Percentiles rank a stretch among this genome's conserved stretches.
phyloP scores from a whole-genome alignment of 805 yeast genomes.

The Schwanniomyces vanrijiae region DNA sequence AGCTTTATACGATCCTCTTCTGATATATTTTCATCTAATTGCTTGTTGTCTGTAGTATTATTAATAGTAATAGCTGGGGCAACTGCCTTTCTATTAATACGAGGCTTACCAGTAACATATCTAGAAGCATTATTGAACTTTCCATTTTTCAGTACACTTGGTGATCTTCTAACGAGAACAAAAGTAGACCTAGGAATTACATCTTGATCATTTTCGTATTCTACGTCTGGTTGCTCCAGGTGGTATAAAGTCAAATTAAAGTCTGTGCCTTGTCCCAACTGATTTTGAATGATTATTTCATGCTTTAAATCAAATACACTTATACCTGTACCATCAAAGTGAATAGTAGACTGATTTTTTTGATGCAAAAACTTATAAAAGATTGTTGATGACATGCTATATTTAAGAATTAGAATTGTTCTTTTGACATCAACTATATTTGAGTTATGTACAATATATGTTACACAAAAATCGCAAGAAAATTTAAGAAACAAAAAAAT shows the following conservation, averaged over 20 bases:
- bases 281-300: conserved; percentile 81
- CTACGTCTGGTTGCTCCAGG: conserved; percentile 54
- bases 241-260: conserved; percentile 75
- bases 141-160: conserved; percentile 48
- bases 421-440: background rate
- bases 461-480: conserved; percentile 7
- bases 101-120: conserved; percentile 72
- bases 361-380: conserved; percentile 87
- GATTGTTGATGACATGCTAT: conserved; percentile 76
- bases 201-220: conserved; percentile 83
- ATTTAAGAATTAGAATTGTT: background rate
- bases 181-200: conserved; percentile 89
- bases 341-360: conserved; percentile 70
- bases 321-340: conserved; percentile 95
- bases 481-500: conserved; percentile 1
- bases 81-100: conserved; percentile 42
- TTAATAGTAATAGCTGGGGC: conserved; percentile 24
- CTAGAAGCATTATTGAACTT: conserved; percentile 61
- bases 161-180: conserved; percentile 77
- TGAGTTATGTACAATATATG: background rate
- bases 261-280: conserved; percentile 79
- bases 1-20: conserved; percentile 88
- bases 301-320: conserved; percentile 92
- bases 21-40: conserved; percentile 45
- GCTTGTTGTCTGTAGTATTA: conserved; percentile 13